phyloP scores from a whole-genome alignment of 129 eudicot genomes.

The Calendula officinalis region DNA sequence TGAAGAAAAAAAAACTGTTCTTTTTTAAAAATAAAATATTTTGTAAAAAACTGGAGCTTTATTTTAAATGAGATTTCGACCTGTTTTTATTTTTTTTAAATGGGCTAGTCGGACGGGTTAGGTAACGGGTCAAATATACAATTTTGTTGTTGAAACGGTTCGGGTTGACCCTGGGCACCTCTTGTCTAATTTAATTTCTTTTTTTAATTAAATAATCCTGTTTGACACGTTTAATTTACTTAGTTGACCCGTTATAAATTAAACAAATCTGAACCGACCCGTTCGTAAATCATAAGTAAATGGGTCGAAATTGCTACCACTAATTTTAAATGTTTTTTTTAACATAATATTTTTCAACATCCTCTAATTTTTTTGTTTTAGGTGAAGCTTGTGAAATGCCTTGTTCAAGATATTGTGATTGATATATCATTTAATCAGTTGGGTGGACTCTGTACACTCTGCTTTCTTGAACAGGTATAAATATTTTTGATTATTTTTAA shows the following conservation, averaged over 20 bases:
- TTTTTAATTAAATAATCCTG: neutral
- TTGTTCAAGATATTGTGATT: slow-evolving; percentile 66
- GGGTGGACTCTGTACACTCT: slow-evolving; percentile 90
- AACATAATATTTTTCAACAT: neutral
- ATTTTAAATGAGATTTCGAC: neutral
- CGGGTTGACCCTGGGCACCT: no score
- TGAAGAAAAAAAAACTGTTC: neutral
- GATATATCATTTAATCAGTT: slow-evolving; percentile 94
- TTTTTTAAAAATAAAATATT: neutral
- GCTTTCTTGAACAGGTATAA: slow-evolving; percentile 96
- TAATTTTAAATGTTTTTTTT: neutral
- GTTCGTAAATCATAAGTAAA: neutral
- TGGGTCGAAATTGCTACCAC: neutral
- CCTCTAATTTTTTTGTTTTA: slow-evolving; percentile 34
- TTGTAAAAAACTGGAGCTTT: neutral
- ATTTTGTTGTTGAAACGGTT: no score
- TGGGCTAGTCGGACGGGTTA: no score
- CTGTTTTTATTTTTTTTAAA: neutral
- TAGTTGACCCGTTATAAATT: neutral
- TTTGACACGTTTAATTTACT: neutral
- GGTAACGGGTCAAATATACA: no score
- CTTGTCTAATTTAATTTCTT: neutral
- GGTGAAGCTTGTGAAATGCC: slow-evolving; percentile 96
- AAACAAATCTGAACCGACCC: neutral
- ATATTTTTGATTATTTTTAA: neutral